Percentiles rank a stretch among this genome's conserved stretches.
Conservation (phyloP, 2,329 filamentous ascomycete genomes). For the Clarireedia hainanense region DNA sequence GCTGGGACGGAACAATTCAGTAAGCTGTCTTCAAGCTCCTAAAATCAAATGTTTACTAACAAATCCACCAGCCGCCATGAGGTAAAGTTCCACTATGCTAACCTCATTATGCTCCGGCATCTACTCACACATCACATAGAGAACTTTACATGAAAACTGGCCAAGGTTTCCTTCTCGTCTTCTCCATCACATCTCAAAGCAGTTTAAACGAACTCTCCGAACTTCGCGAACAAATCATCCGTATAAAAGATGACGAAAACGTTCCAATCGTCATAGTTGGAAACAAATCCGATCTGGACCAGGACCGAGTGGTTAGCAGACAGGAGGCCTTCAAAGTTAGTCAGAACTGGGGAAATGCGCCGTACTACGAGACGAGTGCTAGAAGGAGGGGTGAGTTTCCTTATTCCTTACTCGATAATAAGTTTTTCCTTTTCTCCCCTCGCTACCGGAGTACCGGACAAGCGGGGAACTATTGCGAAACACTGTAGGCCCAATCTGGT, state of each 20-base stretch:
- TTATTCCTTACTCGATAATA: background rate
- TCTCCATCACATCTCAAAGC: constrained; percentile 63
- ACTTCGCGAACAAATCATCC: constrained; percentile 63
- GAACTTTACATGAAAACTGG: constrained; percentile 70
- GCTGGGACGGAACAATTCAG: constrained; percentile 72
- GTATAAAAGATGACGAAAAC: constrained; percentile 64
- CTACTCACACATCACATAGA: constrained; percentile 30
- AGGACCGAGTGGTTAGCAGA: constrained; percentile 59
- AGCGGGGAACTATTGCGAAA: background rate
- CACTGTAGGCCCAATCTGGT: too few species aligned
- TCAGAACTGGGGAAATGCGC: constrained; percentile 63
- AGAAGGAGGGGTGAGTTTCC: constrained; percentile 40
- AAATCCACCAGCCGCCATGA: constrained; percentile 42
- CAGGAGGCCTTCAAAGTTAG: constrained; percentile 58
- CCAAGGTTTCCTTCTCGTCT: constrained; percentile 68
- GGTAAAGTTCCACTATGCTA: constrained; percentile 32
- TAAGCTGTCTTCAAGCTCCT: constrained; percentile 36
- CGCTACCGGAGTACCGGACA: background rate
- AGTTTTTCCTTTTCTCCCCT: background rate
- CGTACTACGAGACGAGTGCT: constrained; percentile 67
- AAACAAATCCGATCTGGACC: constrained; percentile 67
- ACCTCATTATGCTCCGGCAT: background rate
- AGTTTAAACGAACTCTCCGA: constrained; percentile 63
- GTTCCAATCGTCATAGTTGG: constrained; percentile 66
- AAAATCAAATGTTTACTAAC: constrained; percentile 18